Evolutionary conservation across 2,329 filamentous ascomycete genomes (phyloP).

Genomic region (Didymella arachidicola): DNA sequence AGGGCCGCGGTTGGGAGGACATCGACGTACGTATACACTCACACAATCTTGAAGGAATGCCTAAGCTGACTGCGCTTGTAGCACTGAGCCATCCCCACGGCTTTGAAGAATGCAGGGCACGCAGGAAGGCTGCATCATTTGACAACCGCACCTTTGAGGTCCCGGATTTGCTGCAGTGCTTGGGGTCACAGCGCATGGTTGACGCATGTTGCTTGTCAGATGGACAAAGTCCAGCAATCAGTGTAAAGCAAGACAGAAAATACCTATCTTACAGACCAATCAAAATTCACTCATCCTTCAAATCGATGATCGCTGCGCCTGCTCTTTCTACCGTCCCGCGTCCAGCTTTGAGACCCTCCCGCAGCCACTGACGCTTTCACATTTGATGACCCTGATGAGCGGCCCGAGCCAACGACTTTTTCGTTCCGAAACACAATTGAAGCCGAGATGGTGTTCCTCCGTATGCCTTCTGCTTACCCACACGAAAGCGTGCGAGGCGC

Average conservation of each 20-base stretch:
- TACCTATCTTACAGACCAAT: conserved; percentile 2
- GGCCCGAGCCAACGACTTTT: not conserved
- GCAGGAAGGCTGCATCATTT: conserved; percentile 1
- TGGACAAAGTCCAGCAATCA: not conserved
- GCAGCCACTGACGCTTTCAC: not conserved
- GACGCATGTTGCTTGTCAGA: not conserved
- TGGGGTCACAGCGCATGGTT: conserved; percentile 7
- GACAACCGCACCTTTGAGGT: not conserved
- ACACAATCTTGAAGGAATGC: conserved; percentile 14
- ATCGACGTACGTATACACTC: conserved; percentile 56
- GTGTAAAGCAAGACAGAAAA: not conserved
- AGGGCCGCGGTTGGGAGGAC: conserved; percentile 90
- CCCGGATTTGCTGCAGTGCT: not conserved
- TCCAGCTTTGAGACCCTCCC: not conserved
- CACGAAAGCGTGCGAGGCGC: not conserved
- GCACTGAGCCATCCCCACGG: conserved; percentile 34
- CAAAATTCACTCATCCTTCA: not conserved
- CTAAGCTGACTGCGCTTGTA: conserved; percentile 39
- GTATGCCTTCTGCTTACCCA: not conserved
- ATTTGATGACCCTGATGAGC: not conserved
- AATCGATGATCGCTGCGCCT: not conserved
- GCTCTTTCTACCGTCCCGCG: not conserved
- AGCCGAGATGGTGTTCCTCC: not conserved
- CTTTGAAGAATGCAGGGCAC: not conserved
- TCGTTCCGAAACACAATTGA: not conserved